Conservation (phyloP, 1,139 yeast genomes). For the Casaregolazyma suthepensis region DNA sequence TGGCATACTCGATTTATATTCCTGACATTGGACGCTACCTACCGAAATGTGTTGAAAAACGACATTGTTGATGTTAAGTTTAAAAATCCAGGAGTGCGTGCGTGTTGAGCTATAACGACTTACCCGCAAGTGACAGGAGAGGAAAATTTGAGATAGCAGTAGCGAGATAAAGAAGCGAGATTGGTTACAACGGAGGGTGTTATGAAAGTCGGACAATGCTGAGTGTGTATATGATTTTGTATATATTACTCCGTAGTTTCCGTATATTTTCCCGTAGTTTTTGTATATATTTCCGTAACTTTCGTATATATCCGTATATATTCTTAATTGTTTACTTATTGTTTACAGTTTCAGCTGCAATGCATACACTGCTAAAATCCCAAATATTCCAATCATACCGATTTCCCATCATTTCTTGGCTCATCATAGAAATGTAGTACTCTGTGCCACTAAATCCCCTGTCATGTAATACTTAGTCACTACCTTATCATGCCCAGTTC, state of each 20-base stretch:
- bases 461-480: too few species aligned
- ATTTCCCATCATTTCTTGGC: background rate
- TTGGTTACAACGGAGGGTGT: too few species aligned
- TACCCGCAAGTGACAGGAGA: background rate
- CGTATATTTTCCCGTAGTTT: too few species aligned
- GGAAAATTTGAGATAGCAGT: background rate
- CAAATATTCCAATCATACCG: background rate
- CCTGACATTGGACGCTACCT: conserved; percentile 19
- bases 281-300: too few species aligned
- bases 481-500: background rate
- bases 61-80: conserved; percentile 30
- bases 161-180: background rate
- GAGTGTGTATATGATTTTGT: too few species aligned
- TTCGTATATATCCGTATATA: too few species aligned
- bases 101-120: background rate
- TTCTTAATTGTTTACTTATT: too few species aligned
- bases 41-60: conserved; percentile 42
- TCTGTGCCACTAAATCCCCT: background rate
- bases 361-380: background rate
- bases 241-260: too few species aligned
- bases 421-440: background rate
- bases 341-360: too few species aligned
- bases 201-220: too few species aligned
- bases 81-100: background rate
- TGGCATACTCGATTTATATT: background rate